These are phyloP conservation scores for Paraglomus occultum DNA, from an alignment of 192 early-diverging fungal species.

Conservation along the genomic window DNA sequence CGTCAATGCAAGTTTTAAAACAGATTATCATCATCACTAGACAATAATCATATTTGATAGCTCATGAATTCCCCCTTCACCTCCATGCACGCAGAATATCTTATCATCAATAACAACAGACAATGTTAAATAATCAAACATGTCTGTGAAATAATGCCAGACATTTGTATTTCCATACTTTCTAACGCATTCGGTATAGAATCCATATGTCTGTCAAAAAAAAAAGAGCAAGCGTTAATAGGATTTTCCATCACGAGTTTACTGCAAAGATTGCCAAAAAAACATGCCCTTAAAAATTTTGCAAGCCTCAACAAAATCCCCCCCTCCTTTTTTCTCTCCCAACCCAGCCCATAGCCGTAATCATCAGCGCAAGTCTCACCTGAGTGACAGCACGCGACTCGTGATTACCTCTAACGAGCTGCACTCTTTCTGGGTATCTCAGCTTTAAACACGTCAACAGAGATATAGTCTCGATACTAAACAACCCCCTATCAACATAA, in stretches of 20 bases:
- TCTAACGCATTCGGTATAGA: constrained; percentile 87
- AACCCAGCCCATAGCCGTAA: not conserved
- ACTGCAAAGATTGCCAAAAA: constrained; percentile 8
- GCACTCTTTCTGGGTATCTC: constrained; percentile 84
- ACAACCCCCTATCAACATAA: constrained; percentile 85
- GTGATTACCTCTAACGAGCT: constrained; percentile 91
- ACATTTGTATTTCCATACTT: constrained; percentile 83
- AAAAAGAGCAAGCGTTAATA: not conserved
- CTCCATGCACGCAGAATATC: constrained; percentile 96
- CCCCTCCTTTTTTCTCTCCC: constrained; percentile 4
- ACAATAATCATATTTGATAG: not conserved
- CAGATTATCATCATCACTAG: not conserved
- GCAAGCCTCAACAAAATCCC: not conserved
- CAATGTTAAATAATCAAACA: constrained; percentile 92
- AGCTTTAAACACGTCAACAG: constrained; percentile 86
- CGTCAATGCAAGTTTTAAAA: not conserved
- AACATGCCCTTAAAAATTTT: constrained; percentile 1
- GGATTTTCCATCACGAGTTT: not conserved
- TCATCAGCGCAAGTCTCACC: constrained; percentile 46
- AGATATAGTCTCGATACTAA: constrained; percentile 90
- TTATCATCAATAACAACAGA: constrained; percentile 84
- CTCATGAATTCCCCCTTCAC: constrained; percentile 35
- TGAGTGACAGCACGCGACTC: constrained; percentile 91
- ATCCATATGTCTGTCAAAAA: constrained; percentile 78
- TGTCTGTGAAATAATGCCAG: constrained; percentile 91